Conservation (phyloP, 2,329 filamentous ascomycete species). For the Aureobasidium sp. region DNA sequence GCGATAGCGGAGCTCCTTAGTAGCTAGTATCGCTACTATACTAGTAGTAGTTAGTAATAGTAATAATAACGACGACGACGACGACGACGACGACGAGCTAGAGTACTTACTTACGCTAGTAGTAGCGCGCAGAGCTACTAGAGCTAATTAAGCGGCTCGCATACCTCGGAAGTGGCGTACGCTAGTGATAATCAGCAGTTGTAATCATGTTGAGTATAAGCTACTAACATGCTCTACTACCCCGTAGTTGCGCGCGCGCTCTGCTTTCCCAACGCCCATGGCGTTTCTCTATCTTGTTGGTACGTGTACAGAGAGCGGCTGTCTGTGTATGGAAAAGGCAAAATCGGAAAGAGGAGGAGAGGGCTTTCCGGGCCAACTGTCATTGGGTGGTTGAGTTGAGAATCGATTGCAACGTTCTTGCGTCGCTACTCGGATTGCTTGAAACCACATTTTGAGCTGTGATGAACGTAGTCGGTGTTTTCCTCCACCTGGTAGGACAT, state of each 20-base stretch:
- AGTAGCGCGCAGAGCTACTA: too few species aligned
- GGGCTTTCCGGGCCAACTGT: background rate
- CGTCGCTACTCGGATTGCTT: background rate
- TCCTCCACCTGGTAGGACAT: background rate
- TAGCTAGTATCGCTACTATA: too few species aligned
- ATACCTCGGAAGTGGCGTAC: too few species aligned
- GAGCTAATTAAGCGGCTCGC: too few species aligned
- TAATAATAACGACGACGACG: too few species aligned
- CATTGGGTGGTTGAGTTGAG: background rate
- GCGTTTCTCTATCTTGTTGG: background rate
- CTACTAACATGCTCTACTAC: too few species aligned
- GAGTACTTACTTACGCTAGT: too few species aligned
- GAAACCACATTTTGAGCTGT: background rate
- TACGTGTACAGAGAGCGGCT: background rate
- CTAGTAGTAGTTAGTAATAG: too few species aligned
- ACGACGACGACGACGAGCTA: too few species aligned
- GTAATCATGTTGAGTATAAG: too few species aligned
- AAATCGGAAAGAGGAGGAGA: background rate
- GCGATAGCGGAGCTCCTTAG: too few species aligned
- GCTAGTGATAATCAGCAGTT: too few species aligned
- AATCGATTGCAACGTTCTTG: background rate
- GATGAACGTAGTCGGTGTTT: background rate
- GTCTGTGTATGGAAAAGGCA: background rate
- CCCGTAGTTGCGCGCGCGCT: background rate
- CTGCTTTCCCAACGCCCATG: background rate